Base-by-base conservation (phyloP, 768 basidiomycete genomes). In the Lactarius vividus region DNA sequence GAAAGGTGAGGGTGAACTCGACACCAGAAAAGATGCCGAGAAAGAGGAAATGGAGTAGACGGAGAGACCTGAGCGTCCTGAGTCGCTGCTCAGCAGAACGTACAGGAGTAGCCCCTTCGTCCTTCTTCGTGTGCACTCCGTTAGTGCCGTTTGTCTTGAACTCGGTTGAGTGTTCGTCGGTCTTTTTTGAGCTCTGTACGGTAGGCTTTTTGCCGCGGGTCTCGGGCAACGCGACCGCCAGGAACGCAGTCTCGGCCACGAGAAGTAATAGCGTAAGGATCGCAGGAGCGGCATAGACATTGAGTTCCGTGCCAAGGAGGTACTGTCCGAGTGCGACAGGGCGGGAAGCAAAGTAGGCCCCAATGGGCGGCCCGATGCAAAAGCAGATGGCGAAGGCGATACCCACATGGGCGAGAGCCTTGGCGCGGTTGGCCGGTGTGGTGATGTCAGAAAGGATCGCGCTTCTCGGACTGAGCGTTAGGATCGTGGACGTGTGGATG, bases 381-480 rank as follows among this genome's bases (percentile, higher is more conserved):
- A 98, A 98, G 75, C 94, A 96, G 58, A 98, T 88, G 18, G 94
- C 92, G 72, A 99, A 99, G 0, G 97, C 96, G 55, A 98, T 92
- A 16, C 97, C 96, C 54, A 99, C 89, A 65, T 96, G 85, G 0
- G 97, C 91, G 20, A 99, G 85, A 4, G 92, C 88, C 74, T 85
- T 89, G 3, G 93, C 90, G 26, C 96, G 88, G 56, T 88, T 90
- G 23, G 84, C 83, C 4, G 91, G 83, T 0, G 88, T 84, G 0
- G 94, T 92, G 49, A 98, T 85, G 74, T 98, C 96, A 28, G 94
- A 93, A 37, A 99, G 85, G 71, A 96, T 95, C 5, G 97, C 95
- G 72, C 94, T 97, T 46, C 65, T 20, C 15, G 13, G 13, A 33
- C 11, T 61, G 13, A 65, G 31, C 49, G 20, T 10, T 3, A 31